Evolutionary conservation across 2,329 filamentous ascomycete species (phyloP), one percentile per base, ranked within the genome.

Genomic region (Elsinoe ampelina): DNA sequence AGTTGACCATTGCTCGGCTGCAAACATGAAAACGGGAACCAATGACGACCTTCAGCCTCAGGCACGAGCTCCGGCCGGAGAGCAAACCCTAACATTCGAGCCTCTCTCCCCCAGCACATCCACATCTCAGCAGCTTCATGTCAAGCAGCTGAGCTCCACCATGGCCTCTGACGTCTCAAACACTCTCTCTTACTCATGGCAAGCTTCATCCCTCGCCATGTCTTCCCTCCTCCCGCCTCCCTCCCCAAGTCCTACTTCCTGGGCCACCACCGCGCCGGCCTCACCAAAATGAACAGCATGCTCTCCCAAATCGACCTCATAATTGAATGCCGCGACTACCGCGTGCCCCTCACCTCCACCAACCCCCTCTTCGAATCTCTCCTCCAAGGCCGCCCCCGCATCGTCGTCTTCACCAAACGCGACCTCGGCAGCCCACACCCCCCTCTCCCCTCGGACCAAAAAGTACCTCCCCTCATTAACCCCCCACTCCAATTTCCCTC

Each of bases 321-420:
- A 55, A 82, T 98, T 67, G 93, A 98, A 75, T 96, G 91, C 70
- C 87, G 93, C 67, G 93, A 98, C 75, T 90, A 90, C 68, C 85
- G 93, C 48, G 84, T 95, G 0, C 93, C 93, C 0, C 74, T 97
- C 8, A 91, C 90, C 0, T 93, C 89, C 2, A 83, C 89, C 63
- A 98, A 98, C 68, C 92, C 91, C 0, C 74, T 91, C 45, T 92
- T 98, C 63, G 92, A 97, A 68, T 79, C 84, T 60, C 80, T 82
- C 32, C 76, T 97, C 43, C 82, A 82, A 26, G 64, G 62, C 3
- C 83, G 83, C 61, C 79, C 86, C 65, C 82, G 91, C 60, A 74
- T 96, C 62, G 77, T 97, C 63, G 84, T 97, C 38, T 97, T 95
- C 72, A 98, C 93, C 13, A 95, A 97, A 71, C 76, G 81, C 62